Base-by-base conservation (phyloP, 2,329 filamentous ascomycete species). In the Cryphonectria carpinicola region DNA sequence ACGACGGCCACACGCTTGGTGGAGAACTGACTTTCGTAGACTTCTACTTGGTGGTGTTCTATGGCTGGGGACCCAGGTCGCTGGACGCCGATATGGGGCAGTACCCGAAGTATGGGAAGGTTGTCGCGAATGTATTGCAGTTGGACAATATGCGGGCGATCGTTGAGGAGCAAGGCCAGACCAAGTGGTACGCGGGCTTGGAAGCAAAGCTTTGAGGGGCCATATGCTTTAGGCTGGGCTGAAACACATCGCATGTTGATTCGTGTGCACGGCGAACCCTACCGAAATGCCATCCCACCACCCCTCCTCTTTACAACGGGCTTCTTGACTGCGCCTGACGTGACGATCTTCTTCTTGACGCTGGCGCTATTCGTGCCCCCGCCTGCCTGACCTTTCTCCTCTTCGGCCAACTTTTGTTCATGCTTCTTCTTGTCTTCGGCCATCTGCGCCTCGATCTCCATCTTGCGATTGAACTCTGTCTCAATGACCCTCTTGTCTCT, bases 381-480 rank as follows among this genome's bases (percentile, higher is more conserved):
- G 5, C 71, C 64, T 76, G 84, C 85, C 77, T 84, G 86, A 25
- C 77, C 77, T 72, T 81, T 82, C 72, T 87, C 84, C 65, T 82
- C 84, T 73, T 89, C 87, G 17, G 81, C 83, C 71, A 85, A 79
- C 74, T 85, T 84, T 72, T 88, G 84, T 75, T 92, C 88, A 73
- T 92, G 90, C 28, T 85, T 83, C 70, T 88, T 88, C 79, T 94
- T 93, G 78, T 98, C 95, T 74, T 92, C 90, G 0, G 92, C 94
- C 92, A 98, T 98, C 81, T 97, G 89, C 3, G 92, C 87, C 82
- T 98, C 95, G 73, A 98, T 95, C 81, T 98, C 95, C 87, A 97
- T 94, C 80, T 93, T 94, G 66, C 90, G 87, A 78, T 97, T 98
- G 80, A 97, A 97, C 79, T 98, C 95, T 22, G 90, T 91, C 82